Base-by-base conservation (phyloP, 768 basidiomycete species). In the Trametes cubensis region DNA sequence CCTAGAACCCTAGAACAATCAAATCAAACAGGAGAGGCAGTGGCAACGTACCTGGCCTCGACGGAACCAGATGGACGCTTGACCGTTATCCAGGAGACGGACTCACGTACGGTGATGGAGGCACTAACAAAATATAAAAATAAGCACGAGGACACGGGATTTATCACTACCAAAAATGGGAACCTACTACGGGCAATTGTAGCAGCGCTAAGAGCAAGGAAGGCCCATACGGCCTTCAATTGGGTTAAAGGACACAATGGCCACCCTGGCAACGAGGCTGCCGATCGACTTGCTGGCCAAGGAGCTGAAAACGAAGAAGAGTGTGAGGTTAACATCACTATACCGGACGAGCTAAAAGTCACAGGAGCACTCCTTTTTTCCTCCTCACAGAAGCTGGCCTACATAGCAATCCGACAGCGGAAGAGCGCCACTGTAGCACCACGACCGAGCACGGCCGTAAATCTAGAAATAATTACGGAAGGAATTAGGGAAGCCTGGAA, bases 111-210 rank as follows among this genome's bases (percentile, higher is more conserved):
- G 1, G 56, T 48, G 0, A 68, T 71, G 0, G 42, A 70, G 0
- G 54, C 68, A 0, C 41, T 65, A 13, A 63, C 68, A 3, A 26
- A 54, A 17, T 44, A 66, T 55, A 46, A 66, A 0, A 6, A 28
- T 0, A 47, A 49, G 1, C 67, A 69, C 65, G 74, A 77, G 42
- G 67, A 77, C 41, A 13, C 15, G 0, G 75, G 76, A 0, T 79
- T 65, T 67, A 68, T 71, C 0, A 51, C 42, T 0, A 48, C 66
- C 0, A 18, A 39, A 1, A 76, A 78, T 42, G 49, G n/a, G 5
- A 15, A 2, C 2, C 3, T 61, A 15, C 26, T 20, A 14, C 21
- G 13, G 23, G 38, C 26, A 4, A 21, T 15, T 0, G 6, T 61
- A 5, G 53, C 46, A 1, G 26, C 20, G 21, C 20, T 49, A 4